Conservation (phyloP, 352 stramenopile species). For the Globisporangium recalcitrans region DNA sequence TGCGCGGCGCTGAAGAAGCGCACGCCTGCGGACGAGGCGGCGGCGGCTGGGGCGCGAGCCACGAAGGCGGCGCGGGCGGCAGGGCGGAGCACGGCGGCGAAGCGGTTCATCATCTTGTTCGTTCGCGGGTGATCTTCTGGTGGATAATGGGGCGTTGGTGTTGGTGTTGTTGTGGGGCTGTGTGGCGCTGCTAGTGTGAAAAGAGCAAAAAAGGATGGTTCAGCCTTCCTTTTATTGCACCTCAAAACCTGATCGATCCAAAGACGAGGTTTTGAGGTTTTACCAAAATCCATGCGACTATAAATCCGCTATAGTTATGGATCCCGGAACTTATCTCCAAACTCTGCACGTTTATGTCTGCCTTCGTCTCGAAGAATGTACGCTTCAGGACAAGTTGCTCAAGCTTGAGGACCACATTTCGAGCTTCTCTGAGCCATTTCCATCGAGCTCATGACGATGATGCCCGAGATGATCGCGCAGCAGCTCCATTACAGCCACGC, state of each 20-base stretch:
- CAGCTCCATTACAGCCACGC: not conserved
- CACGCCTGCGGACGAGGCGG: constrained; percentile 18
- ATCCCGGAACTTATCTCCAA: no score
- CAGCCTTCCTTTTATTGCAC: no score
- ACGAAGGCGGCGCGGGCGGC: constrained; percentile 45
- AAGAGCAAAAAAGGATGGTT: no score
- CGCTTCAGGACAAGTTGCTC: no score
- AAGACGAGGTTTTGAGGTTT: no score
- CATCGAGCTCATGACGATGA: not conserved
- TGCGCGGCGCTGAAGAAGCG: constrained; percentile 82
- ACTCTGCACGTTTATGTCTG: no score
- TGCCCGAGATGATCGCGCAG: constrained; percentile 11
- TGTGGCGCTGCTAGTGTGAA: not conserved
- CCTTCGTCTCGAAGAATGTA: no score
- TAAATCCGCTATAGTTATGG: no score
- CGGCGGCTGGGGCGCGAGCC: constrained; percentile 28
- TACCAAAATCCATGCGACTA: no score
- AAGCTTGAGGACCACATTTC: no score
- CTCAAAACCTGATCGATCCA: not conserved
- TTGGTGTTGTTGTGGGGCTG: constrained; percentile 1
- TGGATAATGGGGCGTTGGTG: constrained; percentile 7
- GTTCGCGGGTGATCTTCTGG: constrained; percentile 19
- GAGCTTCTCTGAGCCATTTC: not conserved
- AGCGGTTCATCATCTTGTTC: constrained; percentile 80
- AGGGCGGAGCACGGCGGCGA: constrained; percentile 63